Percentiles rank a stretch among this genome's conserved stretches.
phyloP scores from a whole-genome alignment of 768 basidiomycete species.

The Mycena belliarum region DNA sequence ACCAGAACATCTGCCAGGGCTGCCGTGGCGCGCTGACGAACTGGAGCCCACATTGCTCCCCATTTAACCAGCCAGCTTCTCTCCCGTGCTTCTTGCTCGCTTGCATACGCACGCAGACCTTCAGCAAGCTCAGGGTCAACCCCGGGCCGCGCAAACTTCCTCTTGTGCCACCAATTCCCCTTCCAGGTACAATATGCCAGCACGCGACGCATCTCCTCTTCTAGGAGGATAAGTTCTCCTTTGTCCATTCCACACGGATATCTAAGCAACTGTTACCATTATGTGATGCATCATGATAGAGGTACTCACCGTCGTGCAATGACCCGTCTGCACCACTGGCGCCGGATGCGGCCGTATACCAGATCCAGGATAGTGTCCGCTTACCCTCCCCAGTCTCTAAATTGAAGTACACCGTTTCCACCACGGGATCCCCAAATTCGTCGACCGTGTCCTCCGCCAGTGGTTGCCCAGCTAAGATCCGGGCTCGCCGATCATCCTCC shows the following conservation, averaged over 20 bases:
- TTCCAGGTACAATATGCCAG: slow-evolving; percentile 20
- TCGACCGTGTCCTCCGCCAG: neutral
- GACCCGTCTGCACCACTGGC: neutral
- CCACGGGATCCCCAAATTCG: neutral
- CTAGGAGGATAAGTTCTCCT: slow-evolving; percentile 25
- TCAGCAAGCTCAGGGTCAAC: neutral
- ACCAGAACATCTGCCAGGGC: neutral
- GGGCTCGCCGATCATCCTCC: slow-evolving; percentile 11
- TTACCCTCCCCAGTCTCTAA: neutral
- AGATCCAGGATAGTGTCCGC: neutral
- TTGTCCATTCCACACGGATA: slow-evolving; percentile 30
- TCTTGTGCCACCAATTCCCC: slow-evolving; percentile 11
- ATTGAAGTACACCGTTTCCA: too few species aligned
- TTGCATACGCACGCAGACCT: neutral
- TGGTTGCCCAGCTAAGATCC: slow-evolving; percentile 6
- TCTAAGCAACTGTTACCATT: neutral
- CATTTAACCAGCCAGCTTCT: neutral
- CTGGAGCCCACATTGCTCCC: neutral
- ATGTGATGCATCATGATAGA: neutral
- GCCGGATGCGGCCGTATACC: neutral
- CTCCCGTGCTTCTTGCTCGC: neutral
- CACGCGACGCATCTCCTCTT: slow-evolving; percentile 31
- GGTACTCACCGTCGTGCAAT: slow-evolving; percentile 11
- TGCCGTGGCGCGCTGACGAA: neutral
- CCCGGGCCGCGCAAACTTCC: neutral